Percentiles rank a stretch among this genome's conserved stretches.
phyloP scores from a whole-genome alignment of 2,329 filamentous ascomycete genomes.

The Aspergillus amoenus region DNA sequence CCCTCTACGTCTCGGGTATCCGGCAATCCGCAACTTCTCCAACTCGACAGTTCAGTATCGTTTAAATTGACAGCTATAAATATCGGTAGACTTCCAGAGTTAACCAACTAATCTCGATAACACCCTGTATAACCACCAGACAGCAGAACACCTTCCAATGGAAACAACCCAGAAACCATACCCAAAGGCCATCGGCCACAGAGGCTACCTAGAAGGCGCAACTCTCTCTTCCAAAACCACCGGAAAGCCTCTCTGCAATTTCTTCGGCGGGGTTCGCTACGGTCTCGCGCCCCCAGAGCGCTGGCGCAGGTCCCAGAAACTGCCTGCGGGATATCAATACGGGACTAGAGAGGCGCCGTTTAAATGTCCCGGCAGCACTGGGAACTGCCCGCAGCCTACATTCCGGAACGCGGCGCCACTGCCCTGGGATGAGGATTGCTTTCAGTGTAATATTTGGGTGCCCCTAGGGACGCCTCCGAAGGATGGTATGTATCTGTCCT shows the following conservation, averaged over 20 bases:
- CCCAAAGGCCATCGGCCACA: slow-evolving; percentile 30
- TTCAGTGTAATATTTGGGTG: slow-evolving; percentile 58
- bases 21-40: too few relatives aligned
- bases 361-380: slow-evolving; percentile 38
- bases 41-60: too few relatives aligned
- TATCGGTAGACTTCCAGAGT: too few relatives aligned
- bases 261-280: slow-evolving; percentile 58
- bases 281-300: slow-evolving; percentile 52
- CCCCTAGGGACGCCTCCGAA: slow-evolving; percentile 47
- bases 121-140: too few relatives aligned
- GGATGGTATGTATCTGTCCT: slow-evolving; percentile 22
- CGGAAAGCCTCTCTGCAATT: slow-evolving; percentile 45
- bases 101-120: too few relatives aligned
- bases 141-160: slow-evolving; percentile 16
- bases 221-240: slow-evolving; percentile 40
- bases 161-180: slow-evolving; percentile 24
- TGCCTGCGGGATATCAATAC: slow-evolving; percentile 52
- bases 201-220: slow-evolving; percentile 52
- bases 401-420: slow-evolving; percentile 18
- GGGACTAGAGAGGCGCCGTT: slow-evolving; percentile 51
- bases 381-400: slow-evolving; percentile 53
- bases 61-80: too few relatives aligned
- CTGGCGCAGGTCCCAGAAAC: slow-evolving; percentile 50
- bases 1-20: too few relatives aligned
- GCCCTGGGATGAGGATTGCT: slow-evolving; percentile 51